phyloP scores from a whole-genome alignment of 176 grass and related monocot genomes.

The Secale cereale region DNA sequence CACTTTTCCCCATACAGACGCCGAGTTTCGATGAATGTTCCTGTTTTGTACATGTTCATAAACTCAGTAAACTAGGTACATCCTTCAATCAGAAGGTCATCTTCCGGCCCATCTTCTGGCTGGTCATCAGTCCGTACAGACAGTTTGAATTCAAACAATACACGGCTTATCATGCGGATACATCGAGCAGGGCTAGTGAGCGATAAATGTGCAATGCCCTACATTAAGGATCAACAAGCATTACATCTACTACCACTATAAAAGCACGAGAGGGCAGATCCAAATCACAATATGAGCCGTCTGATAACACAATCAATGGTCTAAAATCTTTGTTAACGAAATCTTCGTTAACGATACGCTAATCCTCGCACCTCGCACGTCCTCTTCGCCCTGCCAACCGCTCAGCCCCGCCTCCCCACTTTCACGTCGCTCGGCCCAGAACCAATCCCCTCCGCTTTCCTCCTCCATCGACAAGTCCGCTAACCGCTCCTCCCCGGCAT shows the following conservation, averaged over 20 bases:
- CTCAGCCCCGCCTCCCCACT: no score
- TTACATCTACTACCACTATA: neutral
- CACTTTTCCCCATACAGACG: conserved; percentile 19
- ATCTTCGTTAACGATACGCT: no score
- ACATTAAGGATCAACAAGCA: neutral
- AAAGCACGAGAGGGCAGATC: no score
- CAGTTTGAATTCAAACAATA: conserved; percentile 24
- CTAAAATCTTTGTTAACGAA: no score
- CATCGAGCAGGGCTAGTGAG: conserved; percentile 15
- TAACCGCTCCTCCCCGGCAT: no score
- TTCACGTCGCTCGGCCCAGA: no score
- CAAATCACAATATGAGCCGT: no score
- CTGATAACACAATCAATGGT: no score
- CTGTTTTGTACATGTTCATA: neutral
- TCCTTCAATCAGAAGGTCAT: conserved; percentile 25
- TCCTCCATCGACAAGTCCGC: no score
- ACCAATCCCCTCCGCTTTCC: no score
- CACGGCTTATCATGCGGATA: conserved; percentile 1
- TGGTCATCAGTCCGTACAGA: neutral
- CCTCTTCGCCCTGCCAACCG: no score
- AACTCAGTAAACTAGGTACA: conserved; percentile 8
- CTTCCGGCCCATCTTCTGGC: neutral
- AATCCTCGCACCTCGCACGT: no score
- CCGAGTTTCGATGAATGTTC: neutral
- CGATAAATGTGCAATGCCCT: conserved; percentile 12